Base-by-base conservation (phyloP, 306 rosid species). In the Begonia peltatifolia region DNA sequence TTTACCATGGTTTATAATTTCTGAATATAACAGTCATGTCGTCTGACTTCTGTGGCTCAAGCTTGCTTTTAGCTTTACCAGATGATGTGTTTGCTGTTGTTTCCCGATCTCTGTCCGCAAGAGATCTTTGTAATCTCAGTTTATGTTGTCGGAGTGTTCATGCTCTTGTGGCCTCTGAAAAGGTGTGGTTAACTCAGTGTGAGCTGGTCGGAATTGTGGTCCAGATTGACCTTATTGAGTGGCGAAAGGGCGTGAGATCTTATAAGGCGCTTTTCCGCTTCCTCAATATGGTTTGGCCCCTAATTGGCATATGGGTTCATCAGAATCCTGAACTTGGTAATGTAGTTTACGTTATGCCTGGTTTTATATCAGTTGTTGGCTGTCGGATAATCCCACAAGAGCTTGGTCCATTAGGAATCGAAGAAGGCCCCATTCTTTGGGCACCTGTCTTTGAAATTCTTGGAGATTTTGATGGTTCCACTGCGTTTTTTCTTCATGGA, bases 251-350 rank as follows among this genome's bases (percentile, higher is more conserved):
- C 4, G 74, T 89, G 68, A 63, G 67, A 0, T 82, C 87, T 55
- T 89, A 78, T 69, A 85, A 72, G 71, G 87, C 97, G 0, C 94
- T 89, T 50, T 89, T 81, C 63, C 85, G 87, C 55, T 89, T 89
- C 65, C 83, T 89, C 51, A 11, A 10, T 20, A 67, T 63, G 9
- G 74, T 82, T 60, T 50, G 63, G 63, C 94, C 97, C 0, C 47
- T 89, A 68, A 71, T 89, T 69, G 97, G 97, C 41, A 80, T 85
- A 22, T 89, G 97, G 97, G 97, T 89, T 76, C 84, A 85, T 62
- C 97, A 89, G 87, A 85, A 89, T 56, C 97, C 97, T 1, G 97
- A 89, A 79, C 87, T 89, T 9, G 97, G 97, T 16, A 89, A 89
- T 66, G 94, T 89, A 11, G 97, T 89, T 52, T 89, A 80, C 63